Evolutionary conservation across 768 basidiomycete species (phyloP).

Genomic region (Calocera cornea): DNA sequence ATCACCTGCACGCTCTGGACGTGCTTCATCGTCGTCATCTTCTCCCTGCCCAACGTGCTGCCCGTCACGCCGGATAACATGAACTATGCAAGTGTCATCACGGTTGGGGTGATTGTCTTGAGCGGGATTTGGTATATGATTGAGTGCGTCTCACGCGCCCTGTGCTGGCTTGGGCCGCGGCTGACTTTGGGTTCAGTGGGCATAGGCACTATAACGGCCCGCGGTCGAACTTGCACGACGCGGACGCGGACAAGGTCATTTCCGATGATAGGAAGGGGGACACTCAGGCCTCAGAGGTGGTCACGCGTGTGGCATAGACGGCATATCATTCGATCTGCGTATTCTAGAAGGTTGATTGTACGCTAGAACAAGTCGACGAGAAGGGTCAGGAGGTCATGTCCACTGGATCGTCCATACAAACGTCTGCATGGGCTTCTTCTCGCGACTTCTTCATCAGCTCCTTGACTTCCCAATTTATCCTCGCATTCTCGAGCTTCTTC

Average conservation of each 20-base stretch:
- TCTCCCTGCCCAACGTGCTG: conserved; percentile 52
- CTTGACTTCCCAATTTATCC: too few relatives aligned
- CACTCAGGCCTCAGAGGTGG: not conserved
- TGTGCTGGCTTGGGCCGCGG: conserved; percentile 14
- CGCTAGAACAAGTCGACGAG: too few relatives aligned
- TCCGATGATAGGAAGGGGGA: not conserved
- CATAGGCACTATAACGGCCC: conserved; percentile 21
- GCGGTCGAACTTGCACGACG: conserved; percentile 14
- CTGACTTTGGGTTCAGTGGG: conserved; percentile 6
- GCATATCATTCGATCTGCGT: too few relatives aligned
- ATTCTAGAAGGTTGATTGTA: too few relatives aligned
- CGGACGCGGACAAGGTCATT: not conserved
- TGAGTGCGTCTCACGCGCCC: conserved; percentile 24
- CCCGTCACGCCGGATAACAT: conserved; percentile 62
- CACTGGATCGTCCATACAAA: too few relatives aligned
- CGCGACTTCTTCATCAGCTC: too few relatives aligned
- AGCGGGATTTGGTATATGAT: conserved; percentile 22
- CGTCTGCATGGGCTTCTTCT: too few relatives aligned
- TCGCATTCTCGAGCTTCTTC: too few relatives aligned
- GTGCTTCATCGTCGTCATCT: conserved; percentile 52
- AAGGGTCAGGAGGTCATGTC: too few relatives aligned
- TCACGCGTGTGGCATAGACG: not conserved
- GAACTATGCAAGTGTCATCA: conserved; percentile 64
- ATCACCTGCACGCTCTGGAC: conserved; percentile 56
- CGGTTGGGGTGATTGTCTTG: not conserved